Conservation (phyloP, 1,284 basidiomycete genomes). For the Malassezia slooffiae region DNA sequence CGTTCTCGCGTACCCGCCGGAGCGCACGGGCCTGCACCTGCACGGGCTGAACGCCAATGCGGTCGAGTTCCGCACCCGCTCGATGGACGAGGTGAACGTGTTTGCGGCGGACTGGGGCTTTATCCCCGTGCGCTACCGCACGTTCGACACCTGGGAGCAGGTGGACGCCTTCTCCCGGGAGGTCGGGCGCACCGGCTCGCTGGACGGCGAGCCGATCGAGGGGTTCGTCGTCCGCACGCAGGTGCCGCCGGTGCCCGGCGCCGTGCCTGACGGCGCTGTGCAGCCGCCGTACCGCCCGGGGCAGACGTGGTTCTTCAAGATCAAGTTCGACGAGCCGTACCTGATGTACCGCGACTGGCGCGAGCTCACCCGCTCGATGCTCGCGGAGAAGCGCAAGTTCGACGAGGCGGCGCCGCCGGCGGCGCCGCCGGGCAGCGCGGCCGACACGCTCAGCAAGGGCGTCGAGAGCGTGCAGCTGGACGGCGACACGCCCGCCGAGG, state of each 20-base stretch:
- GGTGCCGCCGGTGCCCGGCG: constrained; percentile 46
- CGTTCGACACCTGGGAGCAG: constrained; percentile 57
- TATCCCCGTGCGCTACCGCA: constrained; percentile 62
- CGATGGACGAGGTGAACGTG: constrained; percentile 53
- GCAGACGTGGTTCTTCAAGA: constrained; percentile 93
- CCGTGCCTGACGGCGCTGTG: constrained; percentile 10
- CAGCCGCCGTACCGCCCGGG: constrained; percentile 50
- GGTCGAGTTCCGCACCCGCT: constrained; percentile 59
- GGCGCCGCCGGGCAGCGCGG: background rate
- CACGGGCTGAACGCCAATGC: constrained; percentile 68
- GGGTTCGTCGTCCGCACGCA: constrained; percentile 73
- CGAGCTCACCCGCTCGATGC: constrained; percentile 66
- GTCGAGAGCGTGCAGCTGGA: no score
- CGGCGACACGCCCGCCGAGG: no score
- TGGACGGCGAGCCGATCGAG: constrained; percentile 78
- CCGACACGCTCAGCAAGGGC: no score
- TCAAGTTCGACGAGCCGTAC: constrained; percentile 98
- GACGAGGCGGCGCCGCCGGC: constrained; percentile 9
- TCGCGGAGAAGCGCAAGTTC: constrained; percentile 25
- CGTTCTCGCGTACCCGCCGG: constrained; percentile 68
- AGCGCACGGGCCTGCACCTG: constrained; percentile 80
- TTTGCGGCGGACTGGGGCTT: constrained; percentile 89
- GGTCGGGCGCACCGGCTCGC: constrained; percentile 58
- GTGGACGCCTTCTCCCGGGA: constrained; percentile 65
- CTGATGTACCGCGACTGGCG: constrained; percentile 98